Evolutionary conservation across 345 rosid species (phyloP).

Genomic region (Ceriops tagal): DNA sequence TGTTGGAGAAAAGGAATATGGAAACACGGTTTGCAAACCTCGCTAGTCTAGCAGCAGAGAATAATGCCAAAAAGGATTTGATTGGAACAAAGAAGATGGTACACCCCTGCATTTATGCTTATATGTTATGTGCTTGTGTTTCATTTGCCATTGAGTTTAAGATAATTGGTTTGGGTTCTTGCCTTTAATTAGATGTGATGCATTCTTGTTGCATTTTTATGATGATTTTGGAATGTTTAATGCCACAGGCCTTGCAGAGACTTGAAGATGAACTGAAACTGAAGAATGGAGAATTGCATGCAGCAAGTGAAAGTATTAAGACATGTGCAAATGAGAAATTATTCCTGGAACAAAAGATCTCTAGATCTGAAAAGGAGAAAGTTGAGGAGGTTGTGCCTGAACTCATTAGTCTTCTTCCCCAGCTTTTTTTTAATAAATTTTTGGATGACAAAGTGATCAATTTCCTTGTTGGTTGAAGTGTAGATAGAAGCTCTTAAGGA

Average conservation of each 20-base stretch:
- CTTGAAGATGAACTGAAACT: slow-evolving; percentile 64
- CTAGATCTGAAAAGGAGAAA: slow-evolving; percentile 56
- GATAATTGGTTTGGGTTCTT: neutral
- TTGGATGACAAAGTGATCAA: neutral
- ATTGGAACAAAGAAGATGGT: slow-evolving; percentile 58
- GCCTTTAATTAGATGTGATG: neutral
- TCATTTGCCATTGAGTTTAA: neutral
- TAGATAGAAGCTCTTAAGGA: slow-evolving; percentile 56
- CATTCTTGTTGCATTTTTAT: neutral
- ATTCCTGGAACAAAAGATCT: slow-evolving; percentile 56
- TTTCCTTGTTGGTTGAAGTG: slow-evolving; percentile 5
- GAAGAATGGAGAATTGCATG: slow-evolving; percentile 51
- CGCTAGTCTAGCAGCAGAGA: slow-evolving; percentile 38
- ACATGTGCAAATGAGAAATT: slow-evolving; percentile 53
- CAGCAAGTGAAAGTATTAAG: slow-evolving; percentile 48
- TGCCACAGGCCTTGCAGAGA: slow-evolving; percentile 44
- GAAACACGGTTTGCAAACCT: slow-evolving; percentile 55
- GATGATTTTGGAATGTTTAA: slow-evolving; percentile 20
- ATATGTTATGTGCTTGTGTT: neutral
- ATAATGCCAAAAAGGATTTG: slow-evolving; percentile 39
- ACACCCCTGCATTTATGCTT: slow-evolving; percentile 4
- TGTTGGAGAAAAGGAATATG: slow-evolving; percentile 53
- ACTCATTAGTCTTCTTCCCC: slow-evolving; percentile 6
- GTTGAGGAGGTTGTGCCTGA: slow-evolving; percentile 57
- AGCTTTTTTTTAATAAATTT: neutral